Base-by-base conservation (phyloP, 1,284 basidiomycete species). In the Vanrija humicola region DNA sequence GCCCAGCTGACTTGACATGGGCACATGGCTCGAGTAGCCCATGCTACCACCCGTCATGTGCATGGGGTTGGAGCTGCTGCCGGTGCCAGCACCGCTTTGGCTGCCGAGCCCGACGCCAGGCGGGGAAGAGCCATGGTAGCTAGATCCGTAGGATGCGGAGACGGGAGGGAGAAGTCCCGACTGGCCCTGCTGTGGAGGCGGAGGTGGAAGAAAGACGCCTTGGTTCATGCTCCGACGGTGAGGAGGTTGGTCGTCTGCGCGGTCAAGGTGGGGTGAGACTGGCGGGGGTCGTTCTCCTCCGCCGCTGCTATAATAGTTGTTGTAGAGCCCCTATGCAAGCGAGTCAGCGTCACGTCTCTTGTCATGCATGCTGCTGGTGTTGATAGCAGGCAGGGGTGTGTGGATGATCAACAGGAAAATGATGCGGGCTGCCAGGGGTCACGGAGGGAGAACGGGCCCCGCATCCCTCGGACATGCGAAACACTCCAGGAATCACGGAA, bases 121-220 rank as follows among this genome's bases (percentile, higher is more conserved):
- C 7, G 52, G 51, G 4, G 56, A 54, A 7, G 56, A 58, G 6
- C 55, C 51, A 29, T 59, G 53, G 43, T 55, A 59, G 39, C 50
- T 42, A 6, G 49, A 48, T 7, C 59, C 45, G 56, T 57, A 61
- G 23, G 49, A 46, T 3, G 38, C 47, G 6, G 56, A 59, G 12
- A 66, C 59, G 8, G 62, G 60, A 9, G 64, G 64, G 9, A 21
- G 64, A 54, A 21, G 54, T 59, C 23, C 57, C 38, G 56, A 48
- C 9, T 49, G 44, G n/a, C 43, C 38, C 46, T 55, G 48, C 3
- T 50, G 61, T 21, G 62, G 57, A 1, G 61, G 59, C 1, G 64
- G 64, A 4, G 62, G 59, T n/a, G 62, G 62, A 2, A 67, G 51
- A 43, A 62, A 65, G 10, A 45, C 57, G n/a, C 57, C 59, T 28